Conservation (phyloP, 1,284 basidiomycete species). For the Trametes versicolor region DNA sequence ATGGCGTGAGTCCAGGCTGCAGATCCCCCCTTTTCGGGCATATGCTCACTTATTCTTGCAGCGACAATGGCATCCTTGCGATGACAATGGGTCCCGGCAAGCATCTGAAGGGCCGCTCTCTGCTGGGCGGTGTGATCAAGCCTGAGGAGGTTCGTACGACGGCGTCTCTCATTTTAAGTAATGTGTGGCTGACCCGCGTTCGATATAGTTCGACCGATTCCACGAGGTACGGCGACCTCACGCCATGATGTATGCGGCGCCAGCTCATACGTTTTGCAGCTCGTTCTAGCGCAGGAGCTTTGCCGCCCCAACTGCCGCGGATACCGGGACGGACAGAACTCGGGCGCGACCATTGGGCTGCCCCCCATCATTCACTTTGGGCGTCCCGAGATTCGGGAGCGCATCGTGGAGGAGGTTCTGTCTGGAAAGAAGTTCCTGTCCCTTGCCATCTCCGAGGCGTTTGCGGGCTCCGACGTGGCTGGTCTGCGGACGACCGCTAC, state of each 20-base stretch:
- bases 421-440: slow-evolving; percentile 76
- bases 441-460: slow-evolving; percentile 73
- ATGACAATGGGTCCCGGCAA: slow-evolving; percentile 91
- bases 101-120: slow-evolving; percentile 83
- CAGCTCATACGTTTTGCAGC: slow-evolving; percentile 18
- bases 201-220: slow-evolving; percentile 77
- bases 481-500: slow-evolving; percentile 84
- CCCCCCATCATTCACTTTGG: slow-evolving; percentile 89
- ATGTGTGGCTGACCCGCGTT: neutral
- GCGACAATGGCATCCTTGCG: slow-evolving; percentile 78
- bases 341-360: slow-evolving; percentile 78
- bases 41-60: slow-evolving; percentile 38
- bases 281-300: slow-evolving; percentile 51
- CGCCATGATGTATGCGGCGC: slow-evolving; percentile 59
- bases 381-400: slow-evolving; percentile 76
- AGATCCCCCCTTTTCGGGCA: neutral
- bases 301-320: slow-evolving; percentile 40
- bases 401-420: slow-evolving; percentile 86
- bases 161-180: neutral
- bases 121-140: slow-evolving; percentile 85
- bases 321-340: slow-evolving; percentile 46
- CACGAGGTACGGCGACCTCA: slow-evolving; percentile 49
- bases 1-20: slow-evolving; percentile 63
- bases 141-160: slow-evolving; percentile 71
- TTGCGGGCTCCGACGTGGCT: slow-evolving; percentile 91